phyloP scores from a whole-genome alignment of 768 basidiomycete species.

The Rhodotorula graminis region DNA sequence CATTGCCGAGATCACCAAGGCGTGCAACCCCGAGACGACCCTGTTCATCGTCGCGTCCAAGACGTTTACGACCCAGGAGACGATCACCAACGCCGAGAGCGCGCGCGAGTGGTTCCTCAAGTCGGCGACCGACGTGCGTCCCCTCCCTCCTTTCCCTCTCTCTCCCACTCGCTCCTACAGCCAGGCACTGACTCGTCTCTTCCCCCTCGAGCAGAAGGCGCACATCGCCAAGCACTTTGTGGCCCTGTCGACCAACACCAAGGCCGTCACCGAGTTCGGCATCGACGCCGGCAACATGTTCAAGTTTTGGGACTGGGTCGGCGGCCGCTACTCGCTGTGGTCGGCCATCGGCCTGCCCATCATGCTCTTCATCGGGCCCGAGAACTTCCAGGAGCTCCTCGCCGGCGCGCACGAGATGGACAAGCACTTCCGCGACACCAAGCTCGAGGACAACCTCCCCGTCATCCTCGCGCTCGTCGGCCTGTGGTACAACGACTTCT shows the following conservation, averaged over 20 bases:
- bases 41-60: conserved; percentile 98
- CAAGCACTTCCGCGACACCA: conserved; percentile 85
- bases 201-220: conserved; percentile 51
- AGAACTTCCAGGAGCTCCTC: conserved; percentile 85
- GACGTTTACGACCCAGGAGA: conserved; percentile 99
- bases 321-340: conserved; percentile 97
- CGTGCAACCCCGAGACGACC: conserved; percentile 83
- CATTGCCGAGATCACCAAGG: conserved; percentile 74
- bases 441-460: conserved; percentile 83
- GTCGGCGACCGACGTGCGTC: conserved; percentile 63
- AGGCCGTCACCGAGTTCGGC: conserved; percentile 86
- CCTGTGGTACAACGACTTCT: conserved; percentile 99
- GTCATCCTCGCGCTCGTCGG: conserved; percentile 83
- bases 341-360: conserved; percentile 96
- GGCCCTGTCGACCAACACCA: conserved; percentile 92
- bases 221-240: conserved; percentile 99
- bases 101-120: conserved; percentile 91
- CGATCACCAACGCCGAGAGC: conserved; percentile 94
- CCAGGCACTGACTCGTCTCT: background rate
- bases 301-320: conserved; percentile 99
- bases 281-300: conserved; percentile 94
- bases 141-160: background rate
- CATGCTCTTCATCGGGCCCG: conserved; percentile 84
- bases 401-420: conserved; percentile 96
- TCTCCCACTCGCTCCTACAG: background rate